Conservation (phyloP, 1,284 basidiomycete species). For the Laetiporus sulphureus region DNA sequence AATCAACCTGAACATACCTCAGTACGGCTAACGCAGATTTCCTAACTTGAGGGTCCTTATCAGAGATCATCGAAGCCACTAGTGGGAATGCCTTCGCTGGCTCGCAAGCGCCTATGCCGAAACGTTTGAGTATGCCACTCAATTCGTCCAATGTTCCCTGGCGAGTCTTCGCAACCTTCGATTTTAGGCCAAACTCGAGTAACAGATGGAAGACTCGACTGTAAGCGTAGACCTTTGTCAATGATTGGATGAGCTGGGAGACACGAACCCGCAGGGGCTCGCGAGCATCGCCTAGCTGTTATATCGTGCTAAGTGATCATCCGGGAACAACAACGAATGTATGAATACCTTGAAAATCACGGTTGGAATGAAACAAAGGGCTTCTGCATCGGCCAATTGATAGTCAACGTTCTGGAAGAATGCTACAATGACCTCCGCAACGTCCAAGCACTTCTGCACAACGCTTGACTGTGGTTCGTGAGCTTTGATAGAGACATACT, state of each 20-base stretch:
- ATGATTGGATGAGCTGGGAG: slow-evolving; percentile 62
- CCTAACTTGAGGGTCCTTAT: slow-evolving; percentile 83
- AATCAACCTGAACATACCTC: slow-evolving; percentile 55
- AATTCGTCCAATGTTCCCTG: slow-evolving; percentile 84
- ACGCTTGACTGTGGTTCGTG: slow-evolving; percentile 94
- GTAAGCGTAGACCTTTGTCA: slow-evolving; percentile 82
- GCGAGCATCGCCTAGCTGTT: slow-evolving; percentile 73
- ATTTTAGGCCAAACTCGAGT: slow-evolving; percentile 80
- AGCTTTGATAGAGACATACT: slow-evolving; percentile 89
- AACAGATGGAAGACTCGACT: slow-evolving; percentile 86
- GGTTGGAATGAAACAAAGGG: slow-evolving; percentile 84
- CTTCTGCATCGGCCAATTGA: slow-evolving; percentile 86
- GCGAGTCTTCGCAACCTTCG: slow-evolving; percentile 87
- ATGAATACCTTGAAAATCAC: slow-evolving; percentile 79
- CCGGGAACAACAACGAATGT: slow-evolving; percentile 1
- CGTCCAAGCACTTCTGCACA: slow-evolving; percentile 84
- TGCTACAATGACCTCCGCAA: slow-evolving; percentile 74
- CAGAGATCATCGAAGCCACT: slow-evolving; percentile 79
- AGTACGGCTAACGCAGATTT: slow-evolving; percentile 77
- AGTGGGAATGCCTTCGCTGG: slow-evolving; percentile 75
- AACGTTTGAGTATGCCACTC: slow-evolving; percentile 70
- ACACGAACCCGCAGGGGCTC: slow-evolving; percentile 70
- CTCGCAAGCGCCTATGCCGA: slow-evolving; percentile 78
- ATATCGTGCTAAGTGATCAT: slow-evolving; percentile 6
- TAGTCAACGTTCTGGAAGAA: slow-evolving; percentile 70